These are phyloP conservation scores for Beauveria caledonica DNA, from an alignment of 2,329 filamentous ascomycete genomes.

Conservation along the genomic window DNA sequence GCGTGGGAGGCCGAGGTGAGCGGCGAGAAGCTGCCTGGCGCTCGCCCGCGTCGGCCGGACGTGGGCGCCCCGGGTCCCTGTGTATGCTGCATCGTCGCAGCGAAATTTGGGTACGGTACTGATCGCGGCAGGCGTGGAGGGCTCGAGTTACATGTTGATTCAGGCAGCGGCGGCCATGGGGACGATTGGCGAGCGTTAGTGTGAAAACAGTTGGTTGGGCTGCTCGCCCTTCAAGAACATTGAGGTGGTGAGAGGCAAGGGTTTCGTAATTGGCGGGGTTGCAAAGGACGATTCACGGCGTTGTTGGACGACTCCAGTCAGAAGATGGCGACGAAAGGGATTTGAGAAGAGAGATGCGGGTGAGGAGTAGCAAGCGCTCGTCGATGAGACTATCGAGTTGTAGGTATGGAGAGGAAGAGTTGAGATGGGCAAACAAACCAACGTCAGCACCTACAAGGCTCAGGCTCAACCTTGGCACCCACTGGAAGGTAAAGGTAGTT, in stretches of 20 bases:
- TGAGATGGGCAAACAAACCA: not conserved
- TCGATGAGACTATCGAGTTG: not conserved
- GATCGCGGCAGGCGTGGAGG: not conserved
- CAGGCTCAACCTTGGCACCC: not conserved
- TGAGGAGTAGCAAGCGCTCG: not conserved
- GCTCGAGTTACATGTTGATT: not conserved
- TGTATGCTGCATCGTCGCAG: slow-evolving; percentile 38
- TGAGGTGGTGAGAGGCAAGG: not conserved
- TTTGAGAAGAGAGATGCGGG: not conserved
- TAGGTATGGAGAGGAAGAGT: not conserved
- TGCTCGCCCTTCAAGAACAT: not conserved
- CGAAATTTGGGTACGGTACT: slow-evolving; percentile 17
- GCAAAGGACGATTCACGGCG: not conserved
- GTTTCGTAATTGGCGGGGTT: not conserved
- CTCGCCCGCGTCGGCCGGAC: slow-evolving; percentile 34
- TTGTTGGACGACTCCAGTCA: not conserved
- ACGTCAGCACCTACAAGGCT: slow-evolving; percentile 3
- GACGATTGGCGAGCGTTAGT: not conserved
- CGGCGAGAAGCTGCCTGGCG: slow-evolving; percentile 50
- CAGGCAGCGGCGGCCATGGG: not conserved
- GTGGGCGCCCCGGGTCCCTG: slow-evolving; percentile 20
- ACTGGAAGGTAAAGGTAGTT: too few relatives aligned
- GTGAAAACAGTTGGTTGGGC: not conserved
- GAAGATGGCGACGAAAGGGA: not conserved
- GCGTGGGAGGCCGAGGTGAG: slow-evolving; percentile 27